Evolutionary conservation across 805 yeast species (phyloP).

Genomic region (Yueomyces sp.): DNA sequence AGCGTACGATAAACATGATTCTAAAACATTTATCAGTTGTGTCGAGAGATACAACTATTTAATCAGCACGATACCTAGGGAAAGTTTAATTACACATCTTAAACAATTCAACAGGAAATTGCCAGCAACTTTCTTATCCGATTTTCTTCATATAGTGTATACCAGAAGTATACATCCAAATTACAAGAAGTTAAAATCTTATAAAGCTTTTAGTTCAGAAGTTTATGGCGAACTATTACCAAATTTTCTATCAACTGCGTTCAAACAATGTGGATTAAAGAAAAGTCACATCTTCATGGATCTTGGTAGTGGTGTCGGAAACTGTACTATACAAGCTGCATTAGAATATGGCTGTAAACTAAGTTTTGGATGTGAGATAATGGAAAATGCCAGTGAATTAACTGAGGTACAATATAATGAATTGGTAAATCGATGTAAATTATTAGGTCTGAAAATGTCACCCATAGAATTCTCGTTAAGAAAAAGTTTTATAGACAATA

Average conservation of each 20-base stretch:
- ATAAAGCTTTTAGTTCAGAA: constrained; percentile 78
- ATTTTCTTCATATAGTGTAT: constrained; percentile 59
- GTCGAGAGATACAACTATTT: constrained; percentile 34
- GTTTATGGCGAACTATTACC: constrained; percentile 90
- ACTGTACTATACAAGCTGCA: constrained; percentile 81
- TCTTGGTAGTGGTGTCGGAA: constrained; percentile 90
- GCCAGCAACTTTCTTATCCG: constrained; percentile 33
- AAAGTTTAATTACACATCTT: constrained; percentile 22
- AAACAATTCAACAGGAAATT: background rate
- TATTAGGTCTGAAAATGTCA: constrained; percentile 54
- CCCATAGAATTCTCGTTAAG: constrained; percentile 42
- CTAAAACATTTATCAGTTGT: constrained; percentile 15
- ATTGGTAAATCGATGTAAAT: constrained; percentile 40
- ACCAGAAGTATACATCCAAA: constrained; percentile 69
- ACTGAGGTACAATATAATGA: constrained; percentile 49
- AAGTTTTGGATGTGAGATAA: constrained; percentile 84
- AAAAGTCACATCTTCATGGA: constrained; percentile 59
- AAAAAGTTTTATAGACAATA: constrained; percentile 61
- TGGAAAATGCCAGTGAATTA: constrained; percentile 65
- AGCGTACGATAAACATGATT: constrained; percentile 20
- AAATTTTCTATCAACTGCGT: constrained; percentile 53
- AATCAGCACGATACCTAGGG: constrained; percentile 25
- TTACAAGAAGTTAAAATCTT: constrained; percentile 46
- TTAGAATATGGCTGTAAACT: constrained; percentile 62
- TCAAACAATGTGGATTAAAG: constrained; percentile 41